Evolutionary conservation across 1,284 basidiomycete genomes (phyloP), one percentile per base, ranked within the genome.

Genomic region (Leccinum pachyderme): DNA sequence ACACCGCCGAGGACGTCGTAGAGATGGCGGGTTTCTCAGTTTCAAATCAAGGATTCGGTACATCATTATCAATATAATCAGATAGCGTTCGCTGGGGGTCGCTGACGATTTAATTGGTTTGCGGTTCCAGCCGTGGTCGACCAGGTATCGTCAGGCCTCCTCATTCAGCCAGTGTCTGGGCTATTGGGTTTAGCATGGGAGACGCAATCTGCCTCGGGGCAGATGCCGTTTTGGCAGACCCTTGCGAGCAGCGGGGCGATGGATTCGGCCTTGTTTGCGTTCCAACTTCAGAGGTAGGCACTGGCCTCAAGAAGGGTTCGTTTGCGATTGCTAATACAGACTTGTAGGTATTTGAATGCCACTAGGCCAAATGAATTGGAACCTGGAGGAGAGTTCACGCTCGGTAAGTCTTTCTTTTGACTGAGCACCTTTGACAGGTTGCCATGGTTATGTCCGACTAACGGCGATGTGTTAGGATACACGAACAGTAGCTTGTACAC

Each of bases 211-310:
- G 35, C 53, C 2, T 69, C 69, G 12, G 53, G 60, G n/a, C 63
- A 72, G 9, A 74, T 62, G 43, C 79, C 79, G 3, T 73, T 80
- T 57, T 79, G 77, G 75, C 70, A 81, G 61, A 71, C 72, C 1
- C 68, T 82, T 3, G 75, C 70, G 11, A 61, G 72, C 33, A 73
- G 70, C 33, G 66, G 66, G 33, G 61, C 66, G 1, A 65, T 79
- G 58, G 65, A 70, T 47, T 63, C 63, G 5, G 67, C 75, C 5
- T 52, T 75, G 37, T 76, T 78, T 55, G 63, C 65, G 4, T 59
- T 77, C 32, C 73, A 73, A 18, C 62, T 77, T 27, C 71, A 71
- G 11, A 68, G 72, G 68, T 73, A 33, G 35, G 63, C 11, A 61
- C 15, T 46, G 1, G 2, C 12, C 18, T 39, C 2, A 13, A 28